A percentile compares a stretch with the other conserved stretches of the same genome.
These are phyloP conservation scores for Galerina sulciceps DNA, from an alignment of 768 basidiomycete genomes.

Conservation along the genomic window DNA sequence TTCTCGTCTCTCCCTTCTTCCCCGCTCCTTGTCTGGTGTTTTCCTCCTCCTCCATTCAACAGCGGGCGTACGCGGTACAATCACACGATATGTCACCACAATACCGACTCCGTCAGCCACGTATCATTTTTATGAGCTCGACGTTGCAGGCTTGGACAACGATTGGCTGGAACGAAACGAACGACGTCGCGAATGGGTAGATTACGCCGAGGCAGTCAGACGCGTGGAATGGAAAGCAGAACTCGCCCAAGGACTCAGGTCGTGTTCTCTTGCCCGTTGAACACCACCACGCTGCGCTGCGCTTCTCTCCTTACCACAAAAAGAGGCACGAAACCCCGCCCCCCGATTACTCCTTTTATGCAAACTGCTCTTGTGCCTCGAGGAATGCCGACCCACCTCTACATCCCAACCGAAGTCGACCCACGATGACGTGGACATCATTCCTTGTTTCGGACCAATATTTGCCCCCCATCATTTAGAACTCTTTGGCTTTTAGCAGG, in stretches of 20 bases:
- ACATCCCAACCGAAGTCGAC: slow-evolving; percentile 2
- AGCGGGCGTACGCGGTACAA: slow-evolving; percentile 89
- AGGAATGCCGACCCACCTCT: slow-evolving; percentile 6
- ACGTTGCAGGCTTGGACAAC: slow-evolving; percentile 74
- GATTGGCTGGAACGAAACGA: slow-evolving; percentile 85
- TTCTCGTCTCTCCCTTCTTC: slow-evolving; percentile 47
- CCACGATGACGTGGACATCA: slow-evolving; percentile 19
- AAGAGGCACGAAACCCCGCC: slow-evolving; percentile 8
- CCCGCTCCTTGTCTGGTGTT: slow-evolving; percentile 26
- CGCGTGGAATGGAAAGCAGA: slow-evolving; percentile 87
- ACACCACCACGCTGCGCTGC: background rate
- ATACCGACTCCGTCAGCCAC: slow-evolving; percentile 79
- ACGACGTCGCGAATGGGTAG: slow-evolving; percentile 86
- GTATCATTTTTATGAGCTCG: slow-evolving; percentile 91
- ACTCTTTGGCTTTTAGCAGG: slow-evolving; percentile 17
- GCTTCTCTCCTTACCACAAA: background rate
- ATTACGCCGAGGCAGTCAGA: slow-evolving; percentile 78
- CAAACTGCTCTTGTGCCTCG: slow-evolving; percentile 10
- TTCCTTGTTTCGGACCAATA: slow-evolving; percentile 13
- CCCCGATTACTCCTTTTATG: slow-evolving; percentile 12
- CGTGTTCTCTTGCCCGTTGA: slow-evolving; percentile 50
- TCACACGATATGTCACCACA: slow-evolving; percentile 84
- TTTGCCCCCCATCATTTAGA: slow-evolving; percentile 27
- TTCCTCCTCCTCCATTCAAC: slow-evolving; percentile 34
- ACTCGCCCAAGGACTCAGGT: slow-evolving; percentile 73